These are phyloP conservation scores for Pseudogymnoascus pannorum DNA, from an alignment of 2,329 filamentous ascomycete genomes.

Conservation along the genomic window DNA sequence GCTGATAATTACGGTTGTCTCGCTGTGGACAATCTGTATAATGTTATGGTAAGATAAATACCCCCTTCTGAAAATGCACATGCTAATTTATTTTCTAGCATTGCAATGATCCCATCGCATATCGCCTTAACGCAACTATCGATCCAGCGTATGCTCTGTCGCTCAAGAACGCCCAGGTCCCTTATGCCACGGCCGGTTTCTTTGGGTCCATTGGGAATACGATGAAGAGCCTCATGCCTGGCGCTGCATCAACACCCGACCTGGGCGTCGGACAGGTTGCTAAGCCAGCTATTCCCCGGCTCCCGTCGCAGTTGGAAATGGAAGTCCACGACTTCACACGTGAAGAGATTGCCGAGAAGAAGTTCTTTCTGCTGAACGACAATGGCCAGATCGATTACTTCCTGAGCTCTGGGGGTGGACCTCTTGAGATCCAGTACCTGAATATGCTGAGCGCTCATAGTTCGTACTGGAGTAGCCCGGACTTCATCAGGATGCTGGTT, in stretches of 20 bases:
- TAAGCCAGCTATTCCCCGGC: slow-evolving; percentile 34
- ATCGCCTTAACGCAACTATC: slow-evolving; percentile 83
- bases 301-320: slow-evolving; percentile 69
- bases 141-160: slow-evolving; percentile 71
- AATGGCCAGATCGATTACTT: slow-evolving; percentile 95
- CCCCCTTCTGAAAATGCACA: no score
- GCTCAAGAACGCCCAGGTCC: slow-evolving; percentile 72
- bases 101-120: slow-evolving; percentile 70
- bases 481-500: slow-evolving; percentile 87
- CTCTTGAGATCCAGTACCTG: slow-evolving; percentile 89
- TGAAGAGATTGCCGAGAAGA: slow-evolving; percentile 85
- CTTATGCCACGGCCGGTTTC: slow-evolving; percentile 60
- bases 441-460: slow-evolving; percentile 96
- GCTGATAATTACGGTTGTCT: slow-evolving; percentile 79
- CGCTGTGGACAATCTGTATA: slow-evolving; percentile 94
- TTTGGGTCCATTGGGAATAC: slow-evolving; percentile 57
- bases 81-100: slow-evolving; percentile 26
- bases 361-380: slow-evolving; percentile 83
- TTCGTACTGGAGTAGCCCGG: slow-evolving; percentile 81
- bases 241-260: slow-evolving; percentile 29
- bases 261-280: slow-evolving; percentile 33
- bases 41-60: slow-evolving; percentile 51
- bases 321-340: slow-evolving; percentile 92
- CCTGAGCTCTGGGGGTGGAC: slow-evolving; percentile 73
- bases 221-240: slow-evolving; percentile 55